These are phyloP conservation scores for Talaromyces nanjingensis DNA, from an alignment of 495 filamentous ascomycete genomes.

Conservation along the genomic window DNA sequence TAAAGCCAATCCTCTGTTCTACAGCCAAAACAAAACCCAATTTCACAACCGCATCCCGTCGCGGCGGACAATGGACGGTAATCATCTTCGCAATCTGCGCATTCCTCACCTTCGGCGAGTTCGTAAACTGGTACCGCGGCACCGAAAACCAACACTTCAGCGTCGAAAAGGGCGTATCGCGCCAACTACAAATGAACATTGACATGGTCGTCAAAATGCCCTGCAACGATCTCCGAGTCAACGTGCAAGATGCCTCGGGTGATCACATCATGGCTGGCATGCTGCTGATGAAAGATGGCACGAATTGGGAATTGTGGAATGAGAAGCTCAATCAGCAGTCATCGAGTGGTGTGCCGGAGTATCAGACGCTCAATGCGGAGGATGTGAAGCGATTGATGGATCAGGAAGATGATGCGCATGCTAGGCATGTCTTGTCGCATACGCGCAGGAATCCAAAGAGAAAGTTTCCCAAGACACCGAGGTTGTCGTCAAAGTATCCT, in stretches of 20 bases:
- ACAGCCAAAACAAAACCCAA: conserved; percentile 93
- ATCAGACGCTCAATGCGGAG: conserved; percentile 43
- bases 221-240: conserved; percentile 83
- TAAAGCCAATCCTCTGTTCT: conserved; percentile 18
- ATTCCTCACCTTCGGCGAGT: conserved; percentile 68
- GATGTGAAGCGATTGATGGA: conserved; percentile 29
- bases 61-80: conserved; percentile 91
- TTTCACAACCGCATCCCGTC: conserved; percentile 72
- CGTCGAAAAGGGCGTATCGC: conserved; percentile 88
- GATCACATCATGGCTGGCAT: conserved; percentile 83
- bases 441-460: conserved; percentile 27
- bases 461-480: conserved; percentile 67
- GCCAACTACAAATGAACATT: conserved; percentile 86
- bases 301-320: conserved; percentile 76
- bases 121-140: conserved; percentile 75
- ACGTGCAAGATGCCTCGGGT: conserved; percentile 93
- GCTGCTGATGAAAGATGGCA: conserved; percentile 65
- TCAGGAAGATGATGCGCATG: conserved; percentile 47
- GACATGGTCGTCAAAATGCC: conserved; percentile 90
- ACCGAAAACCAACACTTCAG: conserved; percentile 80
- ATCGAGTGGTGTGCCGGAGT: conserved; percentile 37
- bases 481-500: conserved; percentile 45
- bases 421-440: conserved; percentile 45
- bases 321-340: conserved; percentile 67
- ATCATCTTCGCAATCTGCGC: conserved; percentile 65